Evolutionary conservation across 371 early-diverging fungal genomes (phyloP), one percentile per base, ranked within the genome.

Genomic region (Rhizopus arrhizus): DNA sequence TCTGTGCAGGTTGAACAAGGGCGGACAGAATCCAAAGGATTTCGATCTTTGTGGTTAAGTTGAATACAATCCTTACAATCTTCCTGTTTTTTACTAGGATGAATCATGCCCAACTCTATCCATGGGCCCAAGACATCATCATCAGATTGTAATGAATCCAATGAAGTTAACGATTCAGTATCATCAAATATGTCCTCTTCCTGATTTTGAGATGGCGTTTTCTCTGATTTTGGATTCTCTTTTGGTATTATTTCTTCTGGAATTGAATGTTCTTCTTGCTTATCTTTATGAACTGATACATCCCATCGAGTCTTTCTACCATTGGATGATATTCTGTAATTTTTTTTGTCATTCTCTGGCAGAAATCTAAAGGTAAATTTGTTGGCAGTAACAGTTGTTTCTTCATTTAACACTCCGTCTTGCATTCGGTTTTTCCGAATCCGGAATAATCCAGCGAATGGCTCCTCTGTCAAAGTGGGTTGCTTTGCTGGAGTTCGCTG

Each of bases 71-170:
- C 10, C 13, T 28, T 28, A 40, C 63, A 63, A 4, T 36, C 22
- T 48, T 48, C 10, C 12, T 42, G 22, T 45, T 43, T 56, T 22
- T 16, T 46, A 16, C 32, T 28, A 28, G 22, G 22, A 22, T 22
- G 22, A 32, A 69, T 45, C 58, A 63, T 43, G 4, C 66, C 60
- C n/a, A 61, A 52, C 38, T 68, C 62, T 36, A 68, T 65, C 77
- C 77, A 77, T 28, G 77, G 77, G 4, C 77, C 77, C 8, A 77
- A 36, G 0, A 77, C 74, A 56, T 74, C 68, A 36, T 77, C 77
- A 40, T 77, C 77, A 2, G 74, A 74, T 49, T 73, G 77, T 22
- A 72, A 43, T 7, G 70, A 68, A 16, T 63, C 70, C 5, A 69
- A 34, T 11, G 70, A 67, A 33, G 64, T 61, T 10, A 12, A 9